Percentiles rank a stretch among this genome's conserved stretches.
Evolutionary conservation across 257 asterid genomes (phyloP).

Genomic region (Cynanchum wilfordii): DNA sequence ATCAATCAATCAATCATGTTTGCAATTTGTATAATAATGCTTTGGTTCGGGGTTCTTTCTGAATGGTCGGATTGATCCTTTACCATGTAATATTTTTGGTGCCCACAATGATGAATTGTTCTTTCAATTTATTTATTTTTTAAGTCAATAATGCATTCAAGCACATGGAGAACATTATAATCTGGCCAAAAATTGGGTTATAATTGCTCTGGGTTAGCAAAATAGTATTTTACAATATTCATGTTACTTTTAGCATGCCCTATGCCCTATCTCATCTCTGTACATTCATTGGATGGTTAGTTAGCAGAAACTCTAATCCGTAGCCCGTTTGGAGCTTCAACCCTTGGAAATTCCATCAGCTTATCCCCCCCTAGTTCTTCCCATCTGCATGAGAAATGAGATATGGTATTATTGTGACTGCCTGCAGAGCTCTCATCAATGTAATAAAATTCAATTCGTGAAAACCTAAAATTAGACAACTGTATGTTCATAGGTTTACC

Average conservation of each 20-base stretch:
- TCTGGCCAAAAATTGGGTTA: constrained; percentile 21
- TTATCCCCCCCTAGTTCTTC: constrained; percentile 84
- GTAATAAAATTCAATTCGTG: background rate
- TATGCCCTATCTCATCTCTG: constrained; percentile 24
- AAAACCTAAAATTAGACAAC: background rate
- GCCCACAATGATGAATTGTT: constrained; percentile 11
- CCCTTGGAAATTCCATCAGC: constrained; percentile 87
- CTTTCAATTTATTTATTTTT: background rate
- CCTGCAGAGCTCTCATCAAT: background rate
- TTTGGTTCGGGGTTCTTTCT: background rate
- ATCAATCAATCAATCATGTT: background rate
- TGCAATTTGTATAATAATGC: background rate
- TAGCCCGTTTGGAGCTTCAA: constrained; percentile 92
- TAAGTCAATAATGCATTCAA: constrained; percentile 14
- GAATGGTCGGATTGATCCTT: background rate
- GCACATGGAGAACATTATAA: constrained; percentile 11
- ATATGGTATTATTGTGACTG: background rate
- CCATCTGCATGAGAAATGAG: constrained; percentile 40
- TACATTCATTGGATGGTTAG: constrained; percentile 38
- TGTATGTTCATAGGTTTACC: constrained; percentile 14
- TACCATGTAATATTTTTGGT: background rate
- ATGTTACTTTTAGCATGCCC: constrained; percentile 29
- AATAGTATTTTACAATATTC: constrained; percentile 38
- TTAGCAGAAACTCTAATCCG: constrained; percentile 62
- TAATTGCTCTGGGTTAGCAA: constrained; percentile 38